phyloP scores from a whole-genome alignment of 805 yeast species.

The Suhomyces faveliae region DNA sequence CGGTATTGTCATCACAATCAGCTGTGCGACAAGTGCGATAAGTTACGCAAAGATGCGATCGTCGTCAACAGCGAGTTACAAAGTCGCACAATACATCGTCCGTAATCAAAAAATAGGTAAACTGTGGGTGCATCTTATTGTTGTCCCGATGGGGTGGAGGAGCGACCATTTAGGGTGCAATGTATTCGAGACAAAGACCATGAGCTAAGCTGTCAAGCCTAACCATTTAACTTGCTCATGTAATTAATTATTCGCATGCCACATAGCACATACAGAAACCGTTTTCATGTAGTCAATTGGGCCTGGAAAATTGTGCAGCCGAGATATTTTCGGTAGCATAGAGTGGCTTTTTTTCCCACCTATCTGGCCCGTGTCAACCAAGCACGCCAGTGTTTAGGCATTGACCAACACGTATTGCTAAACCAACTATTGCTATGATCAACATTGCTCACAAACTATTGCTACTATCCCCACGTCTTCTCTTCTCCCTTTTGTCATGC shows the following conservation, averaged over 20 bases:
- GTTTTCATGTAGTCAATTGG: not conserved
- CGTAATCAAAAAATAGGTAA: constrained; percentile 1
- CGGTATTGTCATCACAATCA: not conserved
- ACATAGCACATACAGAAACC: not conserved
- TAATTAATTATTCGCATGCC: too few relatives aligned
- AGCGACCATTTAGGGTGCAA: not conserved
- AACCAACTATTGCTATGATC: too few relatives aligned
- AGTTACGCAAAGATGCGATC: not conserved
- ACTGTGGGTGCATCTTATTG: constrained; percentile 1
- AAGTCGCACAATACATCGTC: not conserved
- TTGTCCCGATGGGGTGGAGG: not conserved
- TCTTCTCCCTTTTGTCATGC: not conserved
- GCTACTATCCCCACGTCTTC: too few relatives aligned
- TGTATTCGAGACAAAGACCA: not conserved
- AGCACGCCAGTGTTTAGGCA: not conserved
- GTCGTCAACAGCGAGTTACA: not conserved
- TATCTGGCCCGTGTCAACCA: too few relatives aligned
- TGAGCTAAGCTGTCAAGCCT: not conserved
- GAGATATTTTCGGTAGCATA: too few relatives aligned
- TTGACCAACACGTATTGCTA: too few relatives aligned
- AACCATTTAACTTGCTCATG: too few relatives aligned
- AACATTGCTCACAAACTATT: too few relatives aligned
- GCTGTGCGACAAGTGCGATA: not conserved
- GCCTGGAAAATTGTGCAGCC: too few relatives aligned
- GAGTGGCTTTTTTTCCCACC: too few relatives aligned